Evolutionary conservation across 2,329 filamentous ascomycete genomes (phyloP).

Genomic region (Sporothrix dimorphospora): DNA sequence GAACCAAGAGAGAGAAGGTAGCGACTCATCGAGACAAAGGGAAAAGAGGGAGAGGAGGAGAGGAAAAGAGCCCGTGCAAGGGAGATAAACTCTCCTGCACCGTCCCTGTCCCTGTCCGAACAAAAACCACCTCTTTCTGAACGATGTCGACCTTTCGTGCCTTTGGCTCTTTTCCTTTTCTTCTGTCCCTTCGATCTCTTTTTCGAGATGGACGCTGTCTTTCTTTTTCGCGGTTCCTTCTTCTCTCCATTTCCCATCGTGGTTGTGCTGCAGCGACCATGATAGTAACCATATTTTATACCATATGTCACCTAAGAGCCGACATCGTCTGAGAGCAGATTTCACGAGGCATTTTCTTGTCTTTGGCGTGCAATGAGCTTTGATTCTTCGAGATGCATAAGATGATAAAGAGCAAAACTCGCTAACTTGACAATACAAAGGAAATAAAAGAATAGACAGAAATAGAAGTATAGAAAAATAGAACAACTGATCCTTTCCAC

Average conservation of each 20-base stretch:
- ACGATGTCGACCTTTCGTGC: neutral
- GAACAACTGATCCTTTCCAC: neutral
- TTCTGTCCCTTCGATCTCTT: neutral
- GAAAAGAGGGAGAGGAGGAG: neutral
- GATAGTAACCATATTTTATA: slow-evolving; percentile 26
- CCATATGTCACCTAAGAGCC: slow-evolving; percentile 34
- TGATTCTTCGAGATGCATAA: slow-evolving; percentile 9
- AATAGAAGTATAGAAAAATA: neutral
- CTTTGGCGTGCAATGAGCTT: neutral
- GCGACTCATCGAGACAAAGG: neutral
- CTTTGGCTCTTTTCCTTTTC: neutral
- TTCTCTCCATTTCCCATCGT: slow-evolving; percentile 7
- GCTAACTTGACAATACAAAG: slow-evolving; percentile 21
- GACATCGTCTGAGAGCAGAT: slow-evolving; percentile 35
- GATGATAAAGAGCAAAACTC: slow-evolving; percentile 16
- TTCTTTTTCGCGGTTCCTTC: neutral
- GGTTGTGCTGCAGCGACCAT: slow-evolving; percentile 22
- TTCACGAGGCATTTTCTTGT: neutral
- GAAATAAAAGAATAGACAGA: neutral
- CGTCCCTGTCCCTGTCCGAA: neutral
- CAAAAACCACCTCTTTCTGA: neutral
- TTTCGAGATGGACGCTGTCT: neutral
- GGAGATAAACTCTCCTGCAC: neutral
- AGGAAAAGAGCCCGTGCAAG: neutral
- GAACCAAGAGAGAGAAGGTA: neutral